A percentile compares a stretch with the other conserved stretches of the same genome.
Evolutionary conservation across 225 moss, liverwort and hornwort genomes (phyloP).

Genomic region (Asterella californica): DNA sequence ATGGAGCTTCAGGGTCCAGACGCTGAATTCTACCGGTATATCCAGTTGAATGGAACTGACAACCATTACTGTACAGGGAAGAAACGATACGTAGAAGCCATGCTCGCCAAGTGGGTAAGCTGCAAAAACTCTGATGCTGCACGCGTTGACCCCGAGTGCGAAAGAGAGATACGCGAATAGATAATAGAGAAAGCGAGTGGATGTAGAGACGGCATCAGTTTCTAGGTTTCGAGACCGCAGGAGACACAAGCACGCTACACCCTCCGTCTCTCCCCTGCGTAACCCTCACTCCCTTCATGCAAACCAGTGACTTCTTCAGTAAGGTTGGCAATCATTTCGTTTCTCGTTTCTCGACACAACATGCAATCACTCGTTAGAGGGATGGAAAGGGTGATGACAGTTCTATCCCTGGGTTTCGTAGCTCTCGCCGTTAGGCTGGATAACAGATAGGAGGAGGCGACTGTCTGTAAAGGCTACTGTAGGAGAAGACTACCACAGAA

Average conservation of each 20-base stretch:
- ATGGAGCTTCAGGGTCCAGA: no score
- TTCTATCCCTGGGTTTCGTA: not conserved
- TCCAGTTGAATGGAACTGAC: no score
- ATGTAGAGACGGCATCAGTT: not conserved
- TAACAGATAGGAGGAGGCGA: not conserved
- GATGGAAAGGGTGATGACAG: not conserved
- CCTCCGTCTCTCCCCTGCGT: no score
- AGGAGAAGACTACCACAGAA: not conserved
- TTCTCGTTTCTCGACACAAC: not conserved
- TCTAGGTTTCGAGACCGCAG: not conserved
- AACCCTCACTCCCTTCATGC: not conserved
- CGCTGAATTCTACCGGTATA: no score
- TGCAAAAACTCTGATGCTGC: not conserved
- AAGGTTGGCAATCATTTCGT: not conserved
- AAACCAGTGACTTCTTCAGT: not conserved
- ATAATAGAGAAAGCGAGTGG: not conserved
- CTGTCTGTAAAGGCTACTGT: not conserved
- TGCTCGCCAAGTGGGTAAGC: not conserved
- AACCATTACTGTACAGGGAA: no score
- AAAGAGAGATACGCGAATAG: not conserved
- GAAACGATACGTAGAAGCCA: no score
- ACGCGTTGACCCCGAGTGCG: not conserved
- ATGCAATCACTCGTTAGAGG: not conserved
- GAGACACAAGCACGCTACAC: not conserved
- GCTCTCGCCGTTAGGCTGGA: not conserved